A percentile compares a stretch with the other conserved stretches of the same genome.
These are phyloP conservation scores for Penicillium sp. DNA, from an alignment of 2,329 filamentous ascomycete species.

Conservation along the genomic window DNA sequence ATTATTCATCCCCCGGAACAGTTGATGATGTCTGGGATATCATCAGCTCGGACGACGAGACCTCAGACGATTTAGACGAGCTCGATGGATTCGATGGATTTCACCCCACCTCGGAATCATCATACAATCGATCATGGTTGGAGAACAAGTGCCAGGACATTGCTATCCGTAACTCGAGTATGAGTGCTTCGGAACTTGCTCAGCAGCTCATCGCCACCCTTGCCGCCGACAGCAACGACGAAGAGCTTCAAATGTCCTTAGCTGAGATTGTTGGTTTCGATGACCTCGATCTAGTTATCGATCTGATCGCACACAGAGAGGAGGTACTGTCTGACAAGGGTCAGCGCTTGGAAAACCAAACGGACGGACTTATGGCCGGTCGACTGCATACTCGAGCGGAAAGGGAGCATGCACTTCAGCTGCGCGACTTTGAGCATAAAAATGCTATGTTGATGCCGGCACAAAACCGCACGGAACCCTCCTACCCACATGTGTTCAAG, in stretches of 20 bases:
- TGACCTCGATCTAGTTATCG: conserved; percentile 88
- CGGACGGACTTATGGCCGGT: conserved; percentile 49
- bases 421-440: conserved; percentile 82
- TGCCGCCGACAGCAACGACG: conserved; percentile 68
- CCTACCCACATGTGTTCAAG: conserved; percentile 94
- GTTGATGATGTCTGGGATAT: conserved; percentile 91
- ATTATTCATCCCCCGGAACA: conserved; percentile 59
- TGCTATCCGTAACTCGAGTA: conserved; percentile 63
- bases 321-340: conserved; percentile 58
- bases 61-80: conserved; percentile 65
- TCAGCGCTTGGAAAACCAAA: conserved; percentile 34
- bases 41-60: conserved; percentile 71
- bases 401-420: conserved; percentile 74
- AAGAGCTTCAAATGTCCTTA: conserved; percentile 87
- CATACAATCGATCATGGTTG: conserved; percentile 71
- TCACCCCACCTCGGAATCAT: conserved; percentile 29
- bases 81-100: conserved; percentile 50
- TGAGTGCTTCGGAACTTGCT: conserved; percentile 70
- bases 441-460: conserved; percentile 68
- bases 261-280: conserved; percentile 91
- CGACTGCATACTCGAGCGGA: conserved; percentile 74
- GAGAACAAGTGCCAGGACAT: conserved; percentile 66
- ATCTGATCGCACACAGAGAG: conserved; percentile 76
- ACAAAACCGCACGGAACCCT: conserved; percentile 68
- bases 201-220: conserved; percentile 77